These are phyloP conservation scores for Begonia fuchsioides DNA, from an alignment of 306 rosid species.

Conservation along the genomic window DNA sequence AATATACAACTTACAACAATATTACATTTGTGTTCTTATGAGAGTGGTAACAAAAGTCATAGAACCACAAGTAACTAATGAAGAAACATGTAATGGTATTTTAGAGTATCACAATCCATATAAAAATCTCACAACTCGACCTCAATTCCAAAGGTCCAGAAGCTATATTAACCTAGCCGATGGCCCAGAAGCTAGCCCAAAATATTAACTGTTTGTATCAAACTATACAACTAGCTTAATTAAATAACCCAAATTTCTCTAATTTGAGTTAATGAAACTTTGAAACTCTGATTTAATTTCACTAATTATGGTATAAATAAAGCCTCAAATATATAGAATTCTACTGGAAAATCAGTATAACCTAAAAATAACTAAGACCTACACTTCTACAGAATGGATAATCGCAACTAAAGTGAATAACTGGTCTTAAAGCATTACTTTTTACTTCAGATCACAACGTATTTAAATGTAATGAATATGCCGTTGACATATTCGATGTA, in stretches of 20 bases:
- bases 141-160: no score
- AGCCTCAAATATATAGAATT: no score
- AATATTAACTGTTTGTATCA: no score
- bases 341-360: background rate
- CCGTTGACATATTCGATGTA: conserved; percentile 19
- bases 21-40: no score
- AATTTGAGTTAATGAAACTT: no score
- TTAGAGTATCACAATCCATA: background rate
- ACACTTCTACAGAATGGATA: background rate
- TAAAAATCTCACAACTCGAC: no score
- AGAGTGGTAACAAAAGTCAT: background rate
- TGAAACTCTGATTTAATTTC: no score
- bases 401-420: background rate
- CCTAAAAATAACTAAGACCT: background rate
- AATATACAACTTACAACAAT: background rate
- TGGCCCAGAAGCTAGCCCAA: no score
- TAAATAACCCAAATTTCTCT: no score
- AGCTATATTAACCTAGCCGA: no score
- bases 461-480: conserved; percentile 8
- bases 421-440: background rate
- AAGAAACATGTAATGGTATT: background rate
- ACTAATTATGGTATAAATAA: no score
- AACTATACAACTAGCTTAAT: no score
- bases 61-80: background rate
- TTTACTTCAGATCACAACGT: conserved; percentile 1